Base-by-base conservation (phyloP, 768 basidiomycete genomes). In the Mycena maculata region DNA sequence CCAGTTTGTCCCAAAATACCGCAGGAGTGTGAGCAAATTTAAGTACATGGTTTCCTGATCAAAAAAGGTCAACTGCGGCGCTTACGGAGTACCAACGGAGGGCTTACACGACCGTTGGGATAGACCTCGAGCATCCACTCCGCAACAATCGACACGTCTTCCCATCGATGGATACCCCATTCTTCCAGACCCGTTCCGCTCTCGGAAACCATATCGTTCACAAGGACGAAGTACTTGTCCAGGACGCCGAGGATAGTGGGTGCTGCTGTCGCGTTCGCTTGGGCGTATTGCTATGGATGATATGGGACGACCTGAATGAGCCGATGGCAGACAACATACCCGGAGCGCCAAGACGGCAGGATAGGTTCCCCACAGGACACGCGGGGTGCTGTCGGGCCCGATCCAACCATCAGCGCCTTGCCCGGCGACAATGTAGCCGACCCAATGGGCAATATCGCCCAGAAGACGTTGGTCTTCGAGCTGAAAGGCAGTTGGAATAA, bases 331-430 rank as follows among this genome's bases (percentile, higher is more conserved):
- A 18, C 2, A 38, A n/a, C 27, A 18, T 27, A 65, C 63, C 11
- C 67, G 50, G 44, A 68, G 67, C 23, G 67, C 67, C 55, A 68
- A 50, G 25, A 68, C 47, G 7, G 62, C 58, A 6, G 67, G 67
- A 42, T 68, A 68, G 6, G 67, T 68, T 41, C 67, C 67, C 67
- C 67, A 68, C 22, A 68, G 53, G 27, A 68, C 58, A 10, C 67
- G 67, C 22, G 67, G 67, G 15, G 18, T 64, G 45, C 67, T 68
- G 25, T 68, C 62, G 23, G 67, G 67, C 25, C 67, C 67, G 7
- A 68, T 33, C 67, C 67, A 68, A 27, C 67, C 67, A 30, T 68
- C 67, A 27, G 57, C 23, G 15, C 22, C 30, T 55, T 68, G 67
- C 27, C 60, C 42, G n/a, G 67, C 22, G 12, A 68, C 18, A 44